Evolutionary conservation across 768 basidiomycete genomes (phyloP).

Genomic region (Filobasidium floriforme): DNA sequence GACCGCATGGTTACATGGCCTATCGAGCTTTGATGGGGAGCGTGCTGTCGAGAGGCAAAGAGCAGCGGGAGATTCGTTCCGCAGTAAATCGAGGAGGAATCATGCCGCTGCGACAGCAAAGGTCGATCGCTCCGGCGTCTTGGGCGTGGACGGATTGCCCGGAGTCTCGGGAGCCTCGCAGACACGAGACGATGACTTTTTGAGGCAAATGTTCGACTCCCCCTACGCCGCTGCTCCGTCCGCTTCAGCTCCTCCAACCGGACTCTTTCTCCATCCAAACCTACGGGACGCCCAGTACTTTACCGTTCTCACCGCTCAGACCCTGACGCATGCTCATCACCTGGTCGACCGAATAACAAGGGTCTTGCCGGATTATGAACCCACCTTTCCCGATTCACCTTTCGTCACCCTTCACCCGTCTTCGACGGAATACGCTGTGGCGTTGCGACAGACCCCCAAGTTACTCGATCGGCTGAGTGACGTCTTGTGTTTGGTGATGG

Average conservation of each 20-base stretch:
- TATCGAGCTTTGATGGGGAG: constrained; percentile 4
- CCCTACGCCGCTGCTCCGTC: constrained; percentile 17
- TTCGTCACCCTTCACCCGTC: constrained; percentile 20
- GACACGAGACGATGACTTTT: not conserved
- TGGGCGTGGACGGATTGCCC: not conserved
- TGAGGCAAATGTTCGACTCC: constrained; percentile 3
- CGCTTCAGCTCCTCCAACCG: constrained; percentile 49
- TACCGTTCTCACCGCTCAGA: constrained; percentile 65
- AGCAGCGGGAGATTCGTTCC: not conserved
- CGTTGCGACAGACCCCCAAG: constrained; percentile 77
- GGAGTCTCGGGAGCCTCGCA: not conserved
- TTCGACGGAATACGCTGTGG: constrained; percentile 54
- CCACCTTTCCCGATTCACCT: constrained; percentile 17
- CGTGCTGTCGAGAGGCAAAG: constrained; percentile 3
- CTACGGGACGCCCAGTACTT: constrained; percentile 66
- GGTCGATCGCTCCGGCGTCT: not conserved
- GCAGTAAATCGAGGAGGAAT: not conserved
- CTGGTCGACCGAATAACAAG: constrained; percentile 76
- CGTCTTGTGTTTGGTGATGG: constrained; percentile 89
- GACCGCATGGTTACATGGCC: constrained; percentile 3
- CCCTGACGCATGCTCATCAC: constrained; percentile 67
- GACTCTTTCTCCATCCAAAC: constrained; percentile 73
- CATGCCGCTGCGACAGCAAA: not conserved
- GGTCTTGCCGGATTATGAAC: constrained; percentile 46
- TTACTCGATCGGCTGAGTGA: constrained; percentile 95